These are phyloP conservation scores for Saccharomyces eubayanus DNA, from an alignment of 805 yeast species.

Conservation along the genomic window DNA sequence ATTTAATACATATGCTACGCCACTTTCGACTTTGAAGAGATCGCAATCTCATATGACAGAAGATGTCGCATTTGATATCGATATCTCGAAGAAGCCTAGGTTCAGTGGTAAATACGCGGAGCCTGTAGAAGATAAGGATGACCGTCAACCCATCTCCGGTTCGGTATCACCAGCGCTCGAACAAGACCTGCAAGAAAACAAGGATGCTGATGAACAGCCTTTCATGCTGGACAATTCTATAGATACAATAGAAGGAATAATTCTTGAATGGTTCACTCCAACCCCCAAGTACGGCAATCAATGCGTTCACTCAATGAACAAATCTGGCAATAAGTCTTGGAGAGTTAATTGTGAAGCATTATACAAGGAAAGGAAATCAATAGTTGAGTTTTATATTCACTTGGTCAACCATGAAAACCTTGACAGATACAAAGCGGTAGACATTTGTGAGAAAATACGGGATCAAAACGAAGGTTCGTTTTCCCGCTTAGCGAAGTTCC, in stretches of 20 bases:
- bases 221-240: conserved; percentile 17
- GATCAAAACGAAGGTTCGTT: conserved; percentile 3
- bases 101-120: not conserved
- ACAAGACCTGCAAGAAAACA: not conserved
- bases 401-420: conserved; percentile 18
- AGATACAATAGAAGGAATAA: conserved; percentile 19
- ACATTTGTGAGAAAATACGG: conserved; percentile 14
- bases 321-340: conserved; percentile 24
- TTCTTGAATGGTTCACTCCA: conserved; percentile 31
- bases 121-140: not conserved
- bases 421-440: conserved; percentile 23
- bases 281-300: conserved; percentile 21
- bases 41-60: not conserved
- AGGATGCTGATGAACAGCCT: not conserved
- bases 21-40: not conserved
- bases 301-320: conserved; percentile 29
- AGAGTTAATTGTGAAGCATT: conserved; percentile 16
- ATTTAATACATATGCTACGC: not conserved
- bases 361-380: conserved; percentile 24
- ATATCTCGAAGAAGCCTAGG: not conserved
- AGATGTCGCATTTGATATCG: not conserved
- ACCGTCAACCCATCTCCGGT: not conserved
- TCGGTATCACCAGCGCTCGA: not conserved
- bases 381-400: conserved; percentile 27
- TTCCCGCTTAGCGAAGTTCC: conserved; percentile 11